Conservation (phyloP, 108 stramenopile species). For the Pseudonitzschia pungens region DNA sequence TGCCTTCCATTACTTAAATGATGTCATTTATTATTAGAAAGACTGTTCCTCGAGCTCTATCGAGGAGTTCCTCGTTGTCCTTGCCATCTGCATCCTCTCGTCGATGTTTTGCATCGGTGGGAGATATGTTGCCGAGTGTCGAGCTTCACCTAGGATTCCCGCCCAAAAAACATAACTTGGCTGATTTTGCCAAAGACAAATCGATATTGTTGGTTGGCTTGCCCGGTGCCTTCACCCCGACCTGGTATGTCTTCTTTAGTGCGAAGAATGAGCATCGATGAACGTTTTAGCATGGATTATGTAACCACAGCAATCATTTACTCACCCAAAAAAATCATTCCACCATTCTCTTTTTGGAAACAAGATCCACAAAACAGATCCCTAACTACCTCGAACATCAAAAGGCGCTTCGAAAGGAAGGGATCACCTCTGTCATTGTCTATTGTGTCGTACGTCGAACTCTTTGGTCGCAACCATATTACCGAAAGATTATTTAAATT, state of each 20-base stretch:
- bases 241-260: neutral
- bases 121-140: constrained; percentile 45
- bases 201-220: constrained; percentile 58
- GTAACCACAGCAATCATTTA: neutral
- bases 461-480: neutral
- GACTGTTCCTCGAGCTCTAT: too few relatives aligned
- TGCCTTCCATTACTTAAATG: too few relatives aligned
- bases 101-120: constrained; percentile 40
- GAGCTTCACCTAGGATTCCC: constrained; percentile 51
- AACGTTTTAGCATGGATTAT: neutral
- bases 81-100: neutral
- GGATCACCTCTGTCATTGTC: constrained; percentile 64
- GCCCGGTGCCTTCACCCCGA: constrained; percentile 4
- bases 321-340: constrained; percentile 12
- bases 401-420: constrained; percentile 57
- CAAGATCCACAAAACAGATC: constrained; percentile 73
- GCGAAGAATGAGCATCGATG: neutral
- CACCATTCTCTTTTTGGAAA: neutral
- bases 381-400: constrained; percentile 76
- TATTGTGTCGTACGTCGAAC: constrained; percentile 49
- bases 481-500: neutral
- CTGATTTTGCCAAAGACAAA: constrained; percentile 59
- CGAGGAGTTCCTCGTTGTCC: neutral
- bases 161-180: constrained; percentile 47
- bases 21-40: too few relatives aligned